A percentile compares a stretch with the other conserved stretches of the same genome.
These are phyloP conservation scores for Micractinium sp. DNA, from an alignment of 139 green algal genomes.

Conservation along the genomic window DNA sequence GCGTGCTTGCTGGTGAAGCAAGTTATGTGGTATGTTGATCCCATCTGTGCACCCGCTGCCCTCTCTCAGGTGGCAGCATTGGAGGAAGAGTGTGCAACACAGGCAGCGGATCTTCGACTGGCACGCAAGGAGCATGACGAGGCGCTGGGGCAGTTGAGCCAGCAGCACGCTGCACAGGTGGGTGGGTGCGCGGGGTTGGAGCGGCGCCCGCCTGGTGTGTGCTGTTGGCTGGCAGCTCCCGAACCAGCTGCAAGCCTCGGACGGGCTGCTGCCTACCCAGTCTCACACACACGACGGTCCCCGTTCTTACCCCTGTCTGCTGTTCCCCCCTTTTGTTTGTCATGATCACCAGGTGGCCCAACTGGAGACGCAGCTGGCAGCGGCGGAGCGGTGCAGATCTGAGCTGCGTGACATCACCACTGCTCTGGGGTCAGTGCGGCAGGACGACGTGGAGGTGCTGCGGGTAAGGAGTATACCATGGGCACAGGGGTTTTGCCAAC, in stretches of 20 bases:
- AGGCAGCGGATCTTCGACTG: background rate
- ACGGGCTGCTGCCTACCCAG: background rate
- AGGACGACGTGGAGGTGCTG: constrained; percentile 28
- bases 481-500: too few species aligned
- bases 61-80: background rate
- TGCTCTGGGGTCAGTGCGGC: background rate
- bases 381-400: constrained; percentile 14
- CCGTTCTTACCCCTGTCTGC: background rate
- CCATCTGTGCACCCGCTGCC: background rate
- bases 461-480: background rate
- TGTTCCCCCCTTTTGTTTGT: background rate
- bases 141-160: background rate
- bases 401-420: constrained; percentile 16
- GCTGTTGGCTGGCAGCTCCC: too few species aligned
- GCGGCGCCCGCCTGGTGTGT: background rate
- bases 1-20: background rate
- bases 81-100: constrained; percentile 18
- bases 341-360: background rate
- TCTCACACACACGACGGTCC: background rate
- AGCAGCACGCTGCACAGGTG: constrained; percentile 17
- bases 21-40: background rate
- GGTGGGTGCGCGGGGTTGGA: background rate
- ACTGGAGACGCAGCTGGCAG: constrained; percentile 23
- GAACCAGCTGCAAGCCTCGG: background rate
- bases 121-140: background rate